A percentile compares a stretch with the other conserved stretches of the same genome.
phyloP scores from a whole-genome alignment of 805 yeast genomes.

The Yamadazyma takamatsuzukensis region DNA sequence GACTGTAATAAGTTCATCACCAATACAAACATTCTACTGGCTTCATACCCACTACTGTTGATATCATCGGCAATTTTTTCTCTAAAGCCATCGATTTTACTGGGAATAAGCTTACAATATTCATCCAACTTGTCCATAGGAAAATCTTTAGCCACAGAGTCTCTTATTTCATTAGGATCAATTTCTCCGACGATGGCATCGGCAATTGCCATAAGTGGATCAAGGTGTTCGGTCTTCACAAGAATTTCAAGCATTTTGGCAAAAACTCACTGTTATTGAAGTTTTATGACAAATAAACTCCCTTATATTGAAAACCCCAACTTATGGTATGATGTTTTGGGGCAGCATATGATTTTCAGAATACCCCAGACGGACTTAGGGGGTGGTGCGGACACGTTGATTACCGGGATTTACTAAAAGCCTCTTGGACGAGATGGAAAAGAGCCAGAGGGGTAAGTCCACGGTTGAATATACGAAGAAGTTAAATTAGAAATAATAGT shows the following conservation, averaged over 20 bases:
- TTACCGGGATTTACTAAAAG: too few species aligned
- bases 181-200: conserved; percentile 36
- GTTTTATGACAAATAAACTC: too few species aligned
- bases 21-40: conserved; percentile 21
- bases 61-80: conserved; percentile 14
- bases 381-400: too few species aligned
- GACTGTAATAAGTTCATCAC: conserved; percentile 25
- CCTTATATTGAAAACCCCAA: too few species aligned
- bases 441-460: too few species aligned
- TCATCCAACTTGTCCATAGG: conserved; percentile 26
- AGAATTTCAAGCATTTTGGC: background rate
- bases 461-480: too few species aligned
- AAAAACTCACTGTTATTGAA: too few species aligned
- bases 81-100: conserved; percentile 25
- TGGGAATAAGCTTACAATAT: conserved; percentile 26
- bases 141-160: conserved; percentile 22
- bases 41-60: conserved; percentile 12
- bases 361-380: too few species aligned
- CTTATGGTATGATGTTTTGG: too few species aligned
- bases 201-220: conserved; percentile 23
- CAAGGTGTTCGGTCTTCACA: conserved; percentile 17
- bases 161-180: conserved; percentile 22
- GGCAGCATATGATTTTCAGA: too few species aligned
- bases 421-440: too few species aligned
- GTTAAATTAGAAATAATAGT: too few species aligned